Evolutionary conservation across 148 eudicot species (phyloP).

Genomic region (Rhododendron griersonianum): DNA sequence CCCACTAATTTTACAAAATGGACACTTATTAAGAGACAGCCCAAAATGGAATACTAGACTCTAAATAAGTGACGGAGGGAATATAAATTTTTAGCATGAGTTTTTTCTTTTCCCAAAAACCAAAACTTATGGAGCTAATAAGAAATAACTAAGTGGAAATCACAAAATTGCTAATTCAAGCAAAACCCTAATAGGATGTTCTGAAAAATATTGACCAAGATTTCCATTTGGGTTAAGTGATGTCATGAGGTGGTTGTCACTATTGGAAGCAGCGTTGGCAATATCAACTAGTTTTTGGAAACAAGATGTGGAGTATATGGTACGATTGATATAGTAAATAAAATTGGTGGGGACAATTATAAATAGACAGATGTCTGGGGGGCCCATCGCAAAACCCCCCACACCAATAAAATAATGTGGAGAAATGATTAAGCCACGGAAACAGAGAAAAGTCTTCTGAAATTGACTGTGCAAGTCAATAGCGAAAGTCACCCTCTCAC

Average conservation of each 20-base stretch:
- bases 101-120: not conserved
- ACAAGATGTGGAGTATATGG: not conserved
- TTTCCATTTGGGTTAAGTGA: not conserved
- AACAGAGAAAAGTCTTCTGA: conserved; percentile 12
- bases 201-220: not conserved
- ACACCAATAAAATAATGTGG: not conserved
- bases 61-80: no score
- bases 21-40: no score
- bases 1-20: no score
- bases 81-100: not conserved
- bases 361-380: not conserved
- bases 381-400: not conserved
- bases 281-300: not conserved
- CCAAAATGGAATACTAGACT: no score
- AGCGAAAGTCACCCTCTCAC: conserved; percentile 11
- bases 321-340: not conserved
- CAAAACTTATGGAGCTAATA: not conserved
- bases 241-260: conserved; percentile 2
- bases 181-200: not conserved
- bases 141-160: not conserved
- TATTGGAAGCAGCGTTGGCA: not conserved
- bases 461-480: conserved; percentile 26
- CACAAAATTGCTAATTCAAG: not conserved
- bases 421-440: conserved; percentile 11
- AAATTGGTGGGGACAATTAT: not conserved